A percentile compares a stretch with the other conserved stretches of the same genome.
Evolutionary conservation across 1,284 basidiomycete species (phyloP).

Genomic region (Microbotryum intermedium): DNA sequence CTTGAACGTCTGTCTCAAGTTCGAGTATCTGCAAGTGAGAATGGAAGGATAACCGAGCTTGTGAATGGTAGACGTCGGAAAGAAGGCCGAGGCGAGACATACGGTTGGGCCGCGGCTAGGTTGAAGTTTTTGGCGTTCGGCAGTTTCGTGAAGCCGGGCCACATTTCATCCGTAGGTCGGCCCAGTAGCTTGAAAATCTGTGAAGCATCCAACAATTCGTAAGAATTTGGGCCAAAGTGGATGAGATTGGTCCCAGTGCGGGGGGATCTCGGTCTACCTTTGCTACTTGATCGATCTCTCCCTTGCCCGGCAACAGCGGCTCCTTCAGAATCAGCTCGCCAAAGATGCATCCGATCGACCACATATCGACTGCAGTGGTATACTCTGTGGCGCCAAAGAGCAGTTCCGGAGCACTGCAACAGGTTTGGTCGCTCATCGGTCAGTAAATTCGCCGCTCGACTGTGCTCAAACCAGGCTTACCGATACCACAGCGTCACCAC

Average conservation of each 20-base stretch:
- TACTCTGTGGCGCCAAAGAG: slow-evolving; percentile 86
- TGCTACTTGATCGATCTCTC: slow-evolving; percentile 82
- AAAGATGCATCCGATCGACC: slow-evolving; percentile 99
- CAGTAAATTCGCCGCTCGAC: background rate
- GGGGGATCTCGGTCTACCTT: slow-evolving; percentile 48
- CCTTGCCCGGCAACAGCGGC: slow-evolving; percentile 90
- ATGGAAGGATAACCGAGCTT: background rate
- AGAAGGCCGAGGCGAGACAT: slow-evolving; percentile 5
- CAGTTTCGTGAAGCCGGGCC: slow-evolving; percentile 72
- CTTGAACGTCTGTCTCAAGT: slow-evolving; percentile 52
- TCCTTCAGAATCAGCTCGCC: slow-evolving; percentile 89
- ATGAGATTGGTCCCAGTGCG: background rate
- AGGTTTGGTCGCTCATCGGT: background rate
- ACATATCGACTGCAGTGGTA: slow-evolving; percentile 94
- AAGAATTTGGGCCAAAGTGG: background rate
- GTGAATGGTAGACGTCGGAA: background rate
- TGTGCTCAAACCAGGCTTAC: slow-evolving; percentile 45
- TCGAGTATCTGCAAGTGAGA: slow-evolving; percentile 44
- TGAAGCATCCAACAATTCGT: background rate
- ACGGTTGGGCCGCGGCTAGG: slow-evolving; percentile 41
- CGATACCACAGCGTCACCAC: slow-evolving; percentile 99
- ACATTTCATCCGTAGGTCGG: slow-evolving; percentile 69
- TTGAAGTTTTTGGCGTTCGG: slow-evolving; percentile 72
- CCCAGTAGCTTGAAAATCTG: slow-evolving; percentile 82
- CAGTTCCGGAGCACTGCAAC: slow-evolving; percentile 82